Percentiles rank a stretch among this genome's conserved stretches.
Conservation (phyloP, 1,284 basidiomycete genomes). For the Cryptococcus neoformans region DNA sequence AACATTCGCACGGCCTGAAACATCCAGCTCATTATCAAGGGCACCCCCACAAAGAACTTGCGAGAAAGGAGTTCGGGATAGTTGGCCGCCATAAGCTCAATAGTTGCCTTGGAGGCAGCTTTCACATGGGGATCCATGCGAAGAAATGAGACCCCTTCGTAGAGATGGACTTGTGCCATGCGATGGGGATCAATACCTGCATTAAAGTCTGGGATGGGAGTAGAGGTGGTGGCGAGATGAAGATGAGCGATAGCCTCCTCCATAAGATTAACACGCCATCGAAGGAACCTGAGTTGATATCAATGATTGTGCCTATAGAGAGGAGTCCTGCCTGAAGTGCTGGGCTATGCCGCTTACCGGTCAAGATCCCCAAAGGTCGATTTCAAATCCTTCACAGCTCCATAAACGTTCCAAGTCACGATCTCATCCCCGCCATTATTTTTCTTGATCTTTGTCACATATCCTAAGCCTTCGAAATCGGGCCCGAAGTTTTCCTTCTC, state of each 20-base stretch:
- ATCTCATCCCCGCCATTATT: slow-evolving; percentile 11
- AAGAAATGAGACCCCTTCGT: slow-evolving; percentile 26
- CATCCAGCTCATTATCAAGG: slow-evolving; percentile 29
- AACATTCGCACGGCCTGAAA: slow-evolving; percentile 23
- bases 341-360: slow-evolving; percentile 7
- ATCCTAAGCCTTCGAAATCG: slow-evolving; percentile 21
- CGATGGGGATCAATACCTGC: slow-evolving; percentile 22
- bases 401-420: slow-evolving; percentile 31
- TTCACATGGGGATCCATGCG: slow-evolving; percentile 26
- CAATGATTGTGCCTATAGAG: neutral
- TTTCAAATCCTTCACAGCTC: slow-evolving; percentile 19
- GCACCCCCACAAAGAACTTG: slow-evolving; percentile 31
- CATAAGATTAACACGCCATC: slow-evolving; percentile 27
- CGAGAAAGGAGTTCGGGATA: slow-evolving; percentile 28
- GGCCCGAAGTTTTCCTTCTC: slow-evolving; percentile 10
- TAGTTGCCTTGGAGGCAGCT: slow-evolving; percentile 22
- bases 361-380: slow-evolving; percentile 27
- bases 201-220: slow-evolving; percentile 18
- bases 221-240: slow-evolving; percentile 14
- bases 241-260: slow-evolving; percentile 20
- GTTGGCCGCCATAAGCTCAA: slow-evolving; percentile 22
- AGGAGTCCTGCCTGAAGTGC: neutral
- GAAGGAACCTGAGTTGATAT: slow-evolving; percentile 17
- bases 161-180: slow-evolving; percentile 25
- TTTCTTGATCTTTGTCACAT: slow-evolving; percentile 17